Conservation (phyloP, 805 yeast genomes). For the Metschnikowia kofuensis region DNA sequence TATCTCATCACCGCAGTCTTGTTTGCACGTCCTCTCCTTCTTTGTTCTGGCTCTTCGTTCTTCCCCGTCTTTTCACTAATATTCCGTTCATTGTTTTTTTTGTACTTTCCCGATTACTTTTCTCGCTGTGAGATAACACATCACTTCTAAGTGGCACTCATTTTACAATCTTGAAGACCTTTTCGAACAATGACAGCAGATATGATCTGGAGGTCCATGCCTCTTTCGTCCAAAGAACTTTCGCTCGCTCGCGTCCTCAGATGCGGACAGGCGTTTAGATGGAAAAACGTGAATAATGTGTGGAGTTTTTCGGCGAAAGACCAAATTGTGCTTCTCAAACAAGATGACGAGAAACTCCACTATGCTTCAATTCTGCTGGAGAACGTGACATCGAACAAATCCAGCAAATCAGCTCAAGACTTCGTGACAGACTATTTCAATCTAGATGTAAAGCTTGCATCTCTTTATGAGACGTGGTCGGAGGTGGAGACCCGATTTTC, state of each 20-base stretch:
- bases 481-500: constrained; percentile 48
- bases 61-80: neutral
- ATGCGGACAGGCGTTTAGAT: constrained; percentile 84
- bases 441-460: constrained; percentile 50
- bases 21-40: neutral
- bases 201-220: constrained; percentile 13
- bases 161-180: neutral
- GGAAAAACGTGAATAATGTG: constrained; percentile 60
- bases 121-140: neutral
- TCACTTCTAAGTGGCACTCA: neutral
- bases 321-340: constrained; percentile 62
- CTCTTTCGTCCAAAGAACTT: constrained; percentile 42
- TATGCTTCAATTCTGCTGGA: constrained; percentile 40
- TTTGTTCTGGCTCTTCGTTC: neutral
- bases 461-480: constrained; percentile 63
- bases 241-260: constrained; percentile 63
- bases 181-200: constrained; percentile 15
- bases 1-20: neutral
- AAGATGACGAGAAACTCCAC: constrained; percentile 49
- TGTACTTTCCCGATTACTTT: neutral
- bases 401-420: constrained; percentile 31
- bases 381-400: neutral
- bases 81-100: neutral
- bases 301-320: constrained; percentile 67
- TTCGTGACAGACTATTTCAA: constrained; percentile 70